These are phyloP conservation scores for Ceratobasidium sp. DNA, from an alignment of 1,284 basidiomycete species.

Conservation along the genomic window DNA sequence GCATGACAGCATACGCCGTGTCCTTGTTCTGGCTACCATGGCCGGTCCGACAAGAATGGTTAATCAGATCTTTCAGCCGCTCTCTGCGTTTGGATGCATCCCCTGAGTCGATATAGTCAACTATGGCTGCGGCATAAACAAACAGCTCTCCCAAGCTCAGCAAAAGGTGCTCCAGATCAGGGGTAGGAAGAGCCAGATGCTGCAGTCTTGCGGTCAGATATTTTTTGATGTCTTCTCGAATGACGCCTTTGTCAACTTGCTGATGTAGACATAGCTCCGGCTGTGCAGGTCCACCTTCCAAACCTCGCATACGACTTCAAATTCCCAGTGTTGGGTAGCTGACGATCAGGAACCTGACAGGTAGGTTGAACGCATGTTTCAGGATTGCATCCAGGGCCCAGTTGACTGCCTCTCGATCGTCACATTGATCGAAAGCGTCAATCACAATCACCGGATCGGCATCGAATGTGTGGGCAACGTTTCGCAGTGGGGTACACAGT, in stretches of 20 bases:
- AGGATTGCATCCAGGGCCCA: neutral
- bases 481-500: neutral
- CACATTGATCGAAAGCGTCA: conserved; percentile 15
- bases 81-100: neutral
- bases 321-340: neutral
- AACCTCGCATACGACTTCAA: neutral
- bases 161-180: neutral
- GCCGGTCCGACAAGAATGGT: too few relatives aligned
- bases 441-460: neutral
- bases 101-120: neutral
- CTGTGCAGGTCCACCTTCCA: neutral
- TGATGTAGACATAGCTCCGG: neutral
- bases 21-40: neutral
- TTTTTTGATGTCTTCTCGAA: neutral
- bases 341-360: neutral
- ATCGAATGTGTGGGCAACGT: neutral
- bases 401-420: neutral
- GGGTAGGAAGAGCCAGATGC: neutral
- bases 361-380: neutral
- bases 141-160: conserved; percentile 9
- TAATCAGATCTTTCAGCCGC: neutral
- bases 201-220: neutral
- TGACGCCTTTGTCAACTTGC: neutral
- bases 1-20: neutral
- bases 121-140: conserved; percentile 2